Evolutionary conservation across 345 rosid species (phyloP).

Genomic region (Populus alba): DNA sequence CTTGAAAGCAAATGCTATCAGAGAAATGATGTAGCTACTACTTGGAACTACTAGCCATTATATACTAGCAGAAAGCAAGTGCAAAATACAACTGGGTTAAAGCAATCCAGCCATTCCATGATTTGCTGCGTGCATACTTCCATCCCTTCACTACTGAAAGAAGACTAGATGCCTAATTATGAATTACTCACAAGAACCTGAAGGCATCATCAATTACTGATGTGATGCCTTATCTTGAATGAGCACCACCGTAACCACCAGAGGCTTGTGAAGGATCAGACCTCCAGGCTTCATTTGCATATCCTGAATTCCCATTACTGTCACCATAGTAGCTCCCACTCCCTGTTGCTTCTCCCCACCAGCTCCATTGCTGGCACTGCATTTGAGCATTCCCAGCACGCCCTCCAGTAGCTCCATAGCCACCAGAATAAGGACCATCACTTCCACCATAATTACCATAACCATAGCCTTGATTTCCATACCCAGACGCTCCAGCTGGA

Average conservation of each 20-base stretch:
- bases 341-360: constrained; percentile 21
- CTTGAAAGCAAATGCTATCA: constrained; percentile 14
- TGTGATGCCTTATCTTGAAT: constrained; percentile 27
- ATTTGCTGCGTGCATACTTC: constrained; percentile 7
- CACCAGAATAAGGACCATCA: constrained; percentile 30
- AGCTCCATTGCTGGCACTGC: constrained; percentile 10
- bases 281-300: constrained; percentile 24
- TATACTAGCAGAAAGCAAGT: constrained; percentile 32
- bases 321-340: constrained; percentile 26
- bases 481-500: constrained; percentile 24
- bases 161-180: constrained; percentile 5
- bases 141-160: neutral
- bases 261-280: constrained; percentile 30
- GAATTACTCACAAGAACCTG: neutral
- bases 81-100: constrained; percentile 30
- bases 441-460: constrained; percentile 34
- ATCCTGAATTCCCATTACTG: constrained; percentile 30
- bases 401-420: constrained; percentile 27
- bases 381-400: constrained; percentile 22
- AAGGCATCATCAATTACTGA: constrained; percentile 20
- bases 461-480: constrained; percentile 34
- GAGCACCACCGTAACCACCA: constrained; percentile 26
- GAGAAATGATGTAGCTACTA: constrained; percentile 11
- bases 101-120: constrained; percentile 34
- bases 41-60: constrained; percentile 29